A percentile compares a stretch with the other conserved stretches of the same genome.
phyloP scores from a whole-genome alignment of 768 basidiomycete genomes.

The Podaxis carcinomalis region DNA sequence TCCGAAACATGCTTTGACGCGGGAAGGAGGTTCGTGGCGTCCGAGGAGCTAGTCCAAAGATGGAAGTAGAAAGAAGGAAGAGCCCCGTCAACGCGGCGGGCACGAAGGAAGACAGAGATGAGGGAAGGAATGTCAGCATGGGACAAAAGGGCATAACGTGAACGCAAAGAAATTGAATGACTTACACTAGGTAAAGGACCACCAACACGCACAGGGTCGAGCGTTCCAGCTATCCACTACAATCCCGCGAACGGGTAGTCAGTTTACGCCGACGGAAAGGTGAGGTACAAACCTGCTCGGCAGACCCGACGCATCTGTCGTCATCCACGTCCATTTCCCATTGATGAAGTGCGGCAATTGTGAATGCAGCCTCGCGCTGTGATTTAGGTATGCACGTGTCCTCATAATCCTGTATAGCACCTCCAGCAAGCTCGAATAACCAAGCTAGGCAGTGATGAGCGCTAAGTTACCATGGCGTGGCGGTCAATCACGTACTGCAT shows the following conservation, averaged over 20 bases:
- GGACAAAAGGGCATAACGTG: constrained; percentile 5
- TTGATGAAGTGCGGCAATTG: constrained; percentile 86
- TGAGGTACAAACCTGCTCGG: constrained; percentile 59
- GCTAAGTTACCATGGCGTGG: background rate
- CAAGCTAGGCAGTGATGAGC: constrained; percentile 51
- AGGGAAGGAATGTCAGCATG: too few species aligned
- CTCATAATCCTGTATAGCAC: constrained; percentile 70
- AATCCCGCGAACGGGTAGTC: constrained; percentile 12
- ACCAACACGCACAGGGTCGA: constrained; percentile 68
- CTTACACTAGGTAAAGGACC: constrained; percentile 83
- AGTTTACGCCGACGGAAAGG: background rate
- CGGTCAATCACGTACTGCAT: constrained; percentile 62
- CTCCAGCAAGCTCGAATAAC: constrained; percentile 89
- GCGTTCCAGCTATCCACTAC: constrained; percentile 77
- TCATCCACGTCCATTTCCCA: constrained; percentile 87
- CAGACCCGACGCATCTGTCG: constrained; percentile 73
- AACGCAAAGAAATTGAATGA: constrained; percentile 17
- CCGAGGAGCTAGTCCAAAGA: constrained; percentile 59
- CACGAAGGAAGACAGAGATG: too few species aligned
- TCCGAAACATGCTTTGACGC: constrained; percentile 66
- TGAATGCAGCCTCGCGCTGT: constrained; percentile 79
- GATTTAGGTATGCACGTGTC: constrained; percentile 71
- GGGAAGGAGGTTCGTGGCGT: constrained; percentile 58
- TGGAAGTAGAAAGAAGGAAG: background rate
- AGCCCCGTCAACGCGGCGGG: too few species aligned